Conservation (phyloP, 768 basidiomycete species). For the Suillus brevipes region DNA sequence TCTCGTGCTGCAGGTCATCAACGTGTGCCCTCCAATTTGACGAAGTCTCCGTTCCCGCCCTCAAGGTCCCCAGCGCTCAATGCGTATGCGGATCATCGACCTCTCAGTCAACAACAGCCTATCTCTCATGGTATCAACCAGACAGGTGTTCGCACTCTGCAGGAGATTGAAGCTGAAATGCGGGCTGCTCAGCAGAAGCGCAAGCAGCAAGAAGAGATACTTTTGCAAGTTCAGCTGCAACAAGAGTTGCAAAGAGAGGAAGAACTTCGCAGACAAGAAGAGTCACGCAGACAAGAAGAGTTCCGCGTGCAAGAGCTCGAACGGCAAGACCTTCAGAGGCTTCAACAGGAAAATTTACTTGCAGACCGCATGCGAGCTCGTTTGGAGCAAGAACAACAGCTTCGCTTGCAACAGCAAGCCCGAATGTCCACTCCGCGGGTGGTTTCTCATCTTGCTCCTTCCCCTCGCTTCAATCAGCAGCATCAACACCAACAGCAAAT, state of each 20-base stretch:
- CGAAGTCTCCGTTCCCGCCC: conserved; percentile 23
- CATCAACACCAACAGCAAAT: conserved; percentile 75
- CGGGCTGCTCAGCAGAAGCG: conserved; percentile 55
- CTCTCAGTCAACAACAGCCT: conserved; percentile 40
- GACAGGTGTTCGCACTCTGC: conserved; percentile 58
- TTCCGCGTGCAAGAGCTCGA: conserved; percentile 31
- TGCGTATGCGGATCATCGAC: conserved; percentile 33
- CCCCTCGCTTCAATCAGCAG: conserved; percentile 76
- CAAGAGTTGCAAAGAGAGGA: conserved; percentile 41
- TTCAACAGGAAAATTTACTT: conserved; percentile 41
- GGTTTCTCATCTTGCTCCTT: conserved; percentile 58
- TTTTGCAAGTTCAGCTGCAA: conserved; percentile 44
- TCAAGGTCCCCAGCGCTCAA: conserved; percentile 25
- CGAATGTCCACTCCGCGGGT: conserved; percentile 58
- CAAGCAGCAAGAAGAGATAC: conserved; percentile 39
- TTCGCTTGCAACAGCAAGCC: conserved; percentile 39
- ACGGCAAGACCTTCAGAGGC: conserved; percentile 40
- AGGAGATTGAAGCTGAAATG: conserved; percentile 88
- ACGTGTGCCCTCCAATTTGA: conserved; percentile 22
- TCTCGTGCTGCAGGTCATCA: conserved; percentile 43
- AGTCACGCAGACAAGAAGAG: conserved; percentile 28
- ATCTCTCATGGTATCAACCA: conserved; percentile 36
- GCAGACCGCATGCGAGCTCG: conserved; percentile 8
- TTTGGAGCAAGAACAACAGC: conserved; percentile 34
- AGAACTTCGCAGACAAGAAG: conserved; percentile 18